Evolutionary conservation across 2,329 filamentous ascomycete genomes (phyloP), one percentile per base, ranked within the genome.

Genomic region (Colletotrichum tamarilloi): DNA sequence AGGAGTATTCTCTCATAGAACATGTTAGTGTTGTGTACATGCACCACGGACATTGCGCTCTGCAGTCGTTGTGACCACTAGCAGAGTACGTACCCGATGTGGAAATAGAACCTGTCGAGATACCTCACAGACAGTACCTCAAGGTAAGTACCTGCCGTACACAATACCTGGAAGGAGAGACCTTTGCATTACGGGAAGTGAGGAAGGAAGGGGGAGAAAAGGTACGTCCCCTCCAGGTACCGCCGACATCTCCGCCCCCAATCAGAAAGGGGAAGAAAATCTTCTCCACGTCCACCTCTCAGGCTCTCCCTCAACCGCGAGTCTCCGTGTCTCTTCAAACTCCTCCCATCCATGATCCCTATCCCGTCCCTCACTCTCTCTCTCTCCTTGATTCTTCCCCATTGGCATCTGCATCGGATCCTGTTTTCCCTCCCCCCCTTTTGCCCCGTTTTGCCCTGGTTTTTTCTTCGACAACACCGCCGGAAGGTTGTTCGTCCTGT

Each of bases 401-500:
- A 65, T 55, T 65, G 24, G 24, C 49, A 55, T 28, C 58, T 49
- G 65, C 67, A 62, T 58, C 32, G 53, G 30, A 69, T 72, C 66
- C 70, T 69, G 38, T 63, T 68, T 64, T 49, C 46, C 57, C 52
- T 26, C 55, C 53, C 66, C 57, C 63, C 63, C 64, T 56, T 72
- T 68, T 52, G 71, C 56, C 67, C 71, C 67, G 22, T 63, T 68
- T 58, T 72, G 38, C 52, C 57, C 58, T 72, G 64, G 35, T 63
- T 63, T 59, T 58, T 46, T 53, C 19, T 35, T 55, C 35, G 56
- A 71, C 71, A 57, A 73, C 71, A 73, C 71, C 62, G 71, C 71
- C 62, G 71, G 70, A 53, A 70, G 53, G 67, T 70, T 70, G 67
- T 64, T 73, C 70, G 67, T 73, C 71, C 67, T 71, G 67, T 71